Percentiles rank a stretch among this genome's conserved stretches.
These are phyloP conservation scores for Citrus reticulata DNA, from an alignment of 345 rosid genomes.

Conservation along the genomic window DNA sequence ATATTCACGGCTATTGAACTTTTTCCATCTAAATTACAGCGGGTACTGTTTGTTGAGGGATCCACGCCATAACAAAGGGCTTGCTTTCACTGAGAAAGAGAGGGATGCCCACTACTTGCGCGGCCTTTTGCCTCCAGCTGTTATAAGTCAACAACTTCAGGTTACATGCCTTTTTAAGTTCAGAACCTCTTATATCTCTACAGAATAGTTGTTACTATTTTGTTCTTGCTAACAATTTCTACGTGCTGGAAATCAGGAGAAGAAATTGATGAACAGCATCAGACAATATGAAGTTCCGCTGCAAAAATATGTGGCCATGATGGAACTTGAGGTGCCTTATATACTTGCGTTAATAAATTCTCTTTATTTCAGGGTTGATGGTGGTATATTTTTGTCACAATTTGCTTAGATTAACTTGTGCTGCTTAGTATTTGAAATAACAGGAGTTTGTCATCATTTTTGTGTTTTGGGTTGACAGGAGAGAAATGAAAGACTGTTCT, in stretches of 20 bases:
- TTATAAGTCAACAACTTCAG: conserved; percentile 73
- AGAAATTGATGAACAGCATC: conserved; percentile 61
- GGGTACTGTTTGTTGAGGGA: conserved; percentile 79
- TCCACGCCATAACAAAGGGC: conserved; percentile 92
- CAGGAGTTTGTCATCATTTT: neutral
- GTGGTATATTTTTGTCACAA: neutral
- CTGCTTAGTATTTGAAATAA: neutral
- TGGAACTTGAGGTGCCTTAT: conserved; percentile 72
- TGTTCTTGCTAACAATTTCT: neutral
- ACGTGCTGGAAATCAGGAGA: conserved; percentile 43
- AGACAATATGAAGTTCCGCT: conserved; percentile 69
- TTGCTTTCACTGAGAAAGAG: conserved; percentile 77
- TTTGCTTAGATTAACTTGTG: neutral
- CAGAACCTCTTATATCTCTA: neutral
- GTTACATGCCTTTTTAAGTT: conserved; percentile 21
- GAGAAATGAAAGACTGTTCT: conserved; percentile 81
- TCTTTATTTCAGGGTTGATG: neutral
- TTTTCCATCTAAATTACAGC: conserved; percentile 32
- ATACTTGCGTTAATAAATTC: neutral
- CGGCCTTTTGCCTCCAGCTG: conserved; percentile 78
- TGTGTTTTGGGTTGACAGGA: conserved; percentile 43
- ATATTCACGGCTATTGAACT: neutral
- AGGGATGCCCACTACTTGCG: conserved; percentile 88
- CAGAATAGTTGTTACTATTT: neutral
- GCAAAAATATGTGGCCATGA: conserved; percentile 83